Conservation (phyloP, 106 monocot genomes). For the Dioscorea alata region DNA sequence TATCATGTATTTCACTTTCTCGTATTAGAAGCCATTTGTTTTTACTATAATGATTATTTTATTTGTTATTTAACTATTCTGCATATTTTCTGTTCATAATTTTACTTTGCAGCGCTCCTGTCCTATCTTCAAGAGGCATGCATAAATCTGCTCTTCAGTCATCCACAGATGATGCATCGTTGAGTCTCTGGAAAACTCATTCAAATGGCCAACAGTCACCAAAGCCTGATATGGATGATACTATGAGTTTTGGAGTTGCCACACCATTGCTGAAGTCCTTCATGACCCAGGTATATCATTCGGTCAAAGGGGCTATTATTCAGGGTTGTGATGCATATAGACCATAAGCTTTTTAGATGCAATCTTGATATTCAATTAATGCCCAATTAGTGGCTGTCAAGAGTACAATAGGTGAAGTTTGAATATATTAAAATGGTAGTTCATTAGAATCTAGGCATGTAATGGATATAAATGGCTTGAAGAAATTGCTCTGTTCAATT, state of each 20-base stretch:
- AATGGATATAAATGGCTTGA: neutral
- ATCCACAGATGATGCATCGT: conserved; percentile 38
- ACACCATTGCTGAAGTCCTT: conserved; percentile 89
- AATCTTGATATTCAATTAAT: neutral
- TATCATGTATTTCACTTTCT: no score
- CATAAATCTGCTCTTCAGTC: conserved; percentile 50
- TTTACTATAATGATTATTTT: no score
- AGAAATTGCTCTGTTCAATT: no score
- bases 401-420: neutral
- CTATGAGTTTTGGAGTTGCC: conserved; percentile 48
- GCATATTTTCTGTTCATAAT: neutral
- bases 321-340: neutral
- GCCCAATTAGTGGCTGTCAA: no score
- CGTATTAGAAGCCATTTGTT: no score
- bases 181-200: conserved; percentile 56
- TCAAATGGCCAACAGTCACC: conserved; percentile 60
- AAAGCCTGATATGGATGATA: conserved; percentile 73
- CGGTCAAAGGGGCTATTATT: no score
- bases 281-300: conserved; percentile 78
- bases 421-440: neutral
- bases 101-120: conserved; percentile 57
- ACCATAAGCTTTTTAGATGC: neutral
- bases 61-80: neutral
- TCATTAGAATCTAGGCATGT: neutral
- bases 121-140: conserved; percentile 62